Percentiles rank a stretch among this genome's conserved stretches.
phyloP scores from a whole-genome alignment of 768 basidiomycete genomes.

The Amanita inopinata region DNA sequence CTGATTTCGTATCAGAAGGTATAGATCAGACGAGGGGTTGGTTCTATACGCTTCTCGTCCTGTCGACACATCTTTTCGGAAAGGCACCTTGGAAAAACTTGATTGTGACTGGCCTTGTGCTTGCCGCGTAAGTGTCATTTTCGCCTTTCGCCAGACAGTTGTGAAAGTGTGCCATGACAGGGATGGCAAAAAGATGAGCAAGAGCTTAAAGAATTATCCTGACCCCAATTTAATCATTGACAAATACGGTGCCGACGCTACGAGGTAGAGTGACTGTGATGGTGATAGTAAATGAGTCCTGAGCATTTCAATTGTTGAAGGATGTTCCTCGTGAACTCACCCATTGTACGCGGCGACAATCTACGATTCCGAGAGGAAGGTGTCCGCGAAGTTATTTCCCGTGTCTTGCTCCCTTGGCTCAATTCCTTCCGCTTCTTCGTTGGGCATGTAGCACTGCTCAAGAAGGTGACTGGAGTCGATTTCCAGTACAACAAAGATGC shows the following conservation, averaged over 20 bases:
- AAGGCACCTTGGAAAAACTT: constrained; percentile 97
- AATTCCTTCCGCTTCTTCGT: constrained; percentile 99
- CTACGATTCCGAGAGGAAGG: constrained; percentile 97
- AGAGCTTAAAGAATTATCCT: constrained; percentile 93
- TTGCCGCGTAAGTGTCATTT: constrained; percentile 64
- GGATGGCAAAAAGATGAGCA: constrained; percentile 99
- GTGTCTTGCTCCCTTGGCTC: constrained; percentile 96
- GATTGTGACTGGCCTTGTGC: constrained; percentile 91
- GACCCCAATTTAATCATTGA: constrained; percentile 89
- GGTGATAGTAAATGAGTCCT: neutral
- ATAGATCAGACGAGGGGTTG: constrained; percentile 99
- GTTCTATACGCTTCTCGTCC: constrained; percentile 97
- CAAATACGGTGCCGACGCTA: constrained; percentile 91
- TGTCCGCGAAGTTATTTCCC: constrained; percentile 91
- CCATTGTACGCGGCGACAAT: constrained; percentile 96
- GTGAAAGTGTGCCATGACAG: constrained; percentile 25
- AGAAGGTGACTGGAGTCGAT: constrained; percentile 65
- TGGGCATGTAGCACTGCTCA: constrained; percentile 81
- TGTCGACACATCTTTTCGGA: constrained; percentile 92
- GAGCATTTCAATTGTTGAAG: constrained; percentile 38
- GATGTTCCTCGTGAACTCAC: constrained; percentile 98
- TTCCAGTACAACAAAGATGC: constrained; percentile 89
- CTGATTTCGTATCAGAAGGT: constrained; percentile 95
- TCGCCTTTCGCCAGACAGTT: neutral
- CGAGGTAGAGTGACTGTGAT: constrained; percentile 42